phyloP scores from a whole-genome alignment of 148 eudicot genomes.

The Chenopodium suecicum region DNA sequence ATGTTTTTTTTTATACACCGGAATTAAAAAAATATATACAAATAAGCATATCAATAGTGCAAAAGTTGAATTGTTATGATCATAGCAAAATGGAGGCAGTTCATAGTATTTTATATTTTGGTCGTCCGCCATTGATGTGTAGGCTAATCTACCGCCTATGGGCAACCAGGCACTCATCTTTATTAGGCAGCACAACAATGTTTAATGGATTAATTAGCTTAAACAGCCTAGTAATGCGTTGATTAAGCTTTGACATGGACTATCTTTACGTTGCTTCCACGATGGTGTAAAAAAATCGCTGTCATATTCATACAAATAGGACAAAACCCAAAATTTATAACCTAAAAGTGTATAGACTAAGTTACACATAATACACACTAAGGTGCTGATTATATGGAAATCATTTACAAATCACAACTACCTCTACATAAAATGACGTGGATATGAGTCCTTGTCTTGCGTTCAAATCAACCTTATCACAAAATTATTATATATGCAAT shows the following conservation, averaged over 20 bases:
- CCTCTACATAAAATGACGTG: slow-evolving; percentile 15
- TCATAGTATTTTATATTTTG: no score
- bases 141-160: no score
- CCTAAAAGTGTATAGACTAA: neutral
- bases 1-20: no score
- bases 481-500: neutral
- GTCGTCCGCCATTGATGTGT: no score
- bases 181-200: no score
- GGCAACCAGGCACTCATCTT: no score
- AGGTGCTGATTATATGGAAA: neutral
- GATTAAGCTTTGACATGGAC: neutral
- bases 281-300: neutral
- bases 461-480: slow-evolving; percentile 21
- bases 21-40: no score
- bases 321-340: neutral
- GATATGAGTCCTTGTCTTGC: slow-evolving; percentile 18
- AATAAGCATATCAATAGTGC: no score
- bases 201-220: no score
- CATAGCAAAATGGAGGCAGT: no score
- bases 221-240: neutral
- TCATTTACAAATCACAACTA: neutral
- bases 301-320: neutral
- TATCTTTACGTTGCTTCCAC: neutral
- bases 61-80: no score
- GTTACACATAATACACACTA: no score